These are phyloP conservation scores for Leptoxyphium fumago DNA, from an alignment of 2,329 filamentous ascomycete species.

Conservation along the genomic window DNA sequence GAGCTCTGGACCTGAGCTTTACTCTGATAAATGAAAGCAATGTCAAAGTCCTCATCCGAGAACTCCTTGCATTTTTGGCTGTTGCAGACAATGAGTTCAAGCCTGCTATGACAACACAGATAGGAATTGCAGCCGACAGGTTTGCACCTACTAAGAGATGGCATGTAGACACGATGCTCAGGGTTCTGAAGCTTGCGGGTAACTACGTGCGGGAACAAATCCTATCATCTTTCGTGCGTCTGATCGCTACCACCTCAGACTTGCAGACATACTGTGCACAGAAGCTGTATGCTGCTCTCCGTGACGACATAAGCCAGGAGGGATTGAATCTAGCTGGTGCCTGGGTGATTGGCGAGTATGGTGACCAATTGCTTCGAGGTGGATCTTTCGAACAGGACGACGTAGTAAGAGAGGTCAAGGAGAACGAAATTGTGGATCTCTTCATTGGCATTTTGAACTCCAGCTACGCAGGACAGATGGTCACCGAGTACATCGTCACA, in stretches of 20 bases:
- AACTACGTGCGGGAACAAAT: conserved; percentile 98
- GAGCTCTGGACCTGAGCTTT: conserved; percentile 94
- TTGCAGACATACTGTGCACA: conserved; percentile 93
- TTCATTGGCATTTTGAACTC: conserved; percentile 86
- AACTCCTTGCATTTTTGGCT: conserved; percentile 87
- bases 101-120: conserved; percentile 94
- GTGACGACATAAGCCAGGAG: conserved; percentile 96
- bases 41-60: conserved; percentile 81
- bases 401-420: conserved; percentile 65
- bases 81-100: conserved; percentile 98
- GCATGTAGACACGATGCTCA: conserved; percentile 96
- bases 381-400: conserved; percentile 93
- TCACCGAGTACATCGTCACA: conserved; percentile 91
- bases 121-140: conserved; percentile 89
- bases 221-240: conserved; percentile 84
- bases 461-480: conserved; percentile 79
- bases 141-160: conserved; percentile 95
- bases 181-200: conserved; percentile 82
- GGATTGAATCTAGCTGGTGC: conserved; percentile 82
- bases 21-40: conserved; percentile 96
- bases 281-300: conserved; percentile 79
- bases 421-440: conserved; percentile 84
- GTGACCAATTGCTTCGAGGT: conserved; percentile 73
- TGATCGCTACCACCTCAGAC: conserved; percentile 88
- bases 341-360: conserved; percentile 97